Base-by-base conservation (phyloP, 2,329 filamentous ascomycete species). In the Didymella sp. region DNA sequence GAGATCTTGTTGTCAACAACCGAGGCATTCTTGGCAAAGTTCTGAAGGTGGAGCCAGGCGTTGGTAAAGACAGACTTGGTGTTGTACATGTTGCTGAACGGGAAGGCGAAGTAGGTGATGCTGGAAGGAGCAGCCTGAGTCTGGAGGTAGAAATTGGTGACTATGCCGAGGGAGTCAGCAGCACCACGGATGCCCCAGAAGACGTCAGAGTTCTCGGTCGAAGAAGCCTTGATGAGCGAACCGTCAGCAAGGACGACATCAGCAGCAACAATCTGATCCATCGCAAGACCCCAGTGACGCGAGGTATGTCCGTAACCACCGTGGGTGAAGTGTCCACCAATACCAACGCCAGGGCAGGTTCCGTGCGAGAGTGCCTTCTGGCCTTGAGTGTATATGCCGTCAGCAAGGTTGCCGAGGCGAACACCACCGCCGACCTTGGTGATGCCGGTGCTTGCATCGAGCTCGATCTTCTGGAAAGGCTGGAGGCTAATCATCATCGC, bases 341-440 rank as follows among this genome's bases (percentile, higher is more conserved):
- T 69, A n/a, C 73, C 73, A 35, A 76, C 73, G 31, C 73, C 81
- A 3, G 82, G 81, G 59, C 82, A 84, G 1, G 81, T 82, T n/a
- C 82, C 82, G 45, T 84, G 82, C 24, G 79, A 73, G 4, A 85
- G 71, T 2, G 78, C 81, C 49, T 69, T 69, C 49, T 72, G 67
- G 42, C 71, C 73, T 51, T 75, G 69, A 12, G 69, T 71, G 49
- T 59, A 75, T 40, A 77, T 67, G 27, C 63, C 70, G 47, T 72
- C 68, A 12, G 72, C 74, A 8, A 77, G 61, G 43, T 76, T 76
- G 68, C 79, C 62, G 57, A 86, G 72, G 9, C 82, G 73, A 1
- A 82, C 78, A 17, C 84, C 84, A 12, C 79, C 79, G 50, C 83
- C 78, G 13, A 82, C 76, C 21, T 72, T 76, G 0, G 77, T 81